A percentile compares a stretch with the other conserved stretches of the same genome.
phyloP scores from a whole-genome alignment of 257 asterid genomes.

The Verbascum thapsus region DNA sequence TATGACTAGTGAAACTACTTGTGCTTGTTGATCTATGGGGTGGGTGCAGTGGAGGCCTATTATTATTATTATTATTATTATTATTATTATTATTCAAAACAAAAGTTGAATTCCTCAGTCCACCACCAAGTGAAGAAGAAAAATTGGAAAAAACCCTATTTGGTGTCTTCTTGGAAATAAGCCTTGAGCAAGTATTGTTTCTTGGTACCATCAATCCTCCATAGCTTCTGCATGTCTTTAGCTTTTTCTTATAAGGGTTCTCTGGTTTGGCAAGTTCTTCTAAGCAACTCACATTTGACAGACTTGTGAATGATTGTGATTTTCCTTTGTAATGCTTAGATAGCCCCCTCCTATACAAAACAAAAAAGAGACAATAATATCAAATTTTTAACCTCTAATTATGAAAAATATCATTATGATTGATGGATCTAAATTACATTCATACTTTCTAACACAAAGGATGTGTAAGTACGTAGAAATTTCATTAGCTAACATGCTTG shows the following conservation, averaged over 20 bases:
- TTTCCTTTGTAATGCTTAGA: slow-evolving; percentile 74
- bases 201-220: slow-evolving; percentile 29
- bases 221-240: slow-evolving; percentile 55
- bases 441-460: no score
- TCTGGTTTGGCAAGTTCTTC: slow-evolving; percentile 69
- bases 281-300: slow-evolving; percentile 49
- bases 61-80: slow-evolving; percentile 7
- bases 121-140: slow-evolving; percentile 33
- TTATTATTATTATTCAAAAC: slow-evolving; percentile 13
- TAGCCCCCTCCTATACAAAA: slow-evolving; percentile 57
- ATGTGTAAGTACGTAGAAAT: no score
- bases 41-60: slow-evolving; percentile 39
- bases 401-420: no score
- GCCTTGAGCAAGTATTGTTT: slow-evolving; percentile 37
- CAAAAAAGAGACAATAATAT: background rate
- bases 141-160: slow-evolving; percentile 16
- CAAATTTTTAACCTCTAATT: background rate
- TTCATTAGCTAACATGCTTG: no score
- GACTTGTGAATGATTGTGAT: slow-evolving; percentile 61
- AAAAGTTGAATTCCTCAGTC: slow-evolving; percentile 37
- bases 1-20: slow-evolving; percentile 32
- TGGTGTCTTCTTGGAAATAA: slow-evolving; percentile 31
- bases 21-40: slow-evolving; percentile 41
- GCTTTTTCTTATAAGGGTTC: slow-evolving; percentile 57
- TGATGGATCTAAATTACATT: no score